These are phyloP conservation scores for Picea abies DNA, from an alignment of 83 land plant species.

Conservation along the genomic window DNA sequence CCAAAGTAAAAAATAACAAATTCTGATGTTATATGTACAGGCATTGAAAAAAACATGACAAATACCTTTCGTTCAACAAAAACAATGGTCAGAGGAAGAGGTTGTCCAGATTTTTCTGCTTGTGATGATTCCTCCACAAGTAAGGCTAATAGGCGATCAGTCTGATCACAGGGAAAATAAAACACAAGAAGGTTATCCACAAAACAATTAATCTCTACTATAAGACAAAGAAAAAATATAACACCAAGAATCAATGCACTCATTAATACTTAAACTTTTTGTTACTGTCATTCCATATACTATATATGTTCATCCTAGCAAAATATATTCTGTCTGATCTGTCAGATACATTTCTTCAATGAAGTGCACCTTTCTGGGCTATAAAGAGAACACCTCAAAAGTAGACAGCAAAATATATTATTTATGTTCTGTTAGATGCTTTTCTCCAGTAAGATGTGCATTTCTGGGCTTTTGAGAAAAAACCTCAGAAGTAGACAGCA, in stretches of 20 bases:
- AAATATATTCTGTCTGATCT: no score
- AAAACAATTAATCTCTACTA: not conserved
- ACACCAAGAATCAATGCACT: not conserved
- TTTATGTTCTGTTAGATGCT: no score
- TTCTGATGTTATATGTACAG: not conserved
- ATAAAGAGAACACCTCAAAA: no score
- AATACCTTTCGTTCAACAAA: conserved; percentile 83
- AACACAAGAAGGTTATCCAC: not conserved
- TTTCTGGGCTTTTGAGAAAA: no score
- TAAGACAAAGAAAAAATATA: not conserved
- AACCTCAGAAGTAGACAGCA: no score
- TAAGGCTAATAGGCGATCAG: conserved; percentile 64
- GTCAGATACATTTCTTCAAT: no score
- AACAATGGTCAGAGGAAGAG: conserved; percentile 72
- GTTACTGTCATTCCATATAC: no score
- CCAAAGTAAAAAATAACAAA: conserved; percentile 14
- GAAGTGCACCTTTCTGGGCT: no score
- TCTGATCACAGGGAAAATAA: conserved; percentile 26
- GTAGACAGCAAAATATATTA: no score
- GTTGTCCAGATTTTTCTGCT: conserved; percentile 55
- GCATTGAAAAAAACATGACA: conserved; percentile 1
- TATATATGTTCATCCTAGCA: no score
- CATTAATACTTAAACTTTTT: no score
- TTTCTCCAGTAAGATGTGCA: no score
- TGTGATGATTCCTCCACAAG: conserved; percentile 72